Conservation (phyloP, 345 rosid genomes). For the Capsella bursapastoris region DNA sequence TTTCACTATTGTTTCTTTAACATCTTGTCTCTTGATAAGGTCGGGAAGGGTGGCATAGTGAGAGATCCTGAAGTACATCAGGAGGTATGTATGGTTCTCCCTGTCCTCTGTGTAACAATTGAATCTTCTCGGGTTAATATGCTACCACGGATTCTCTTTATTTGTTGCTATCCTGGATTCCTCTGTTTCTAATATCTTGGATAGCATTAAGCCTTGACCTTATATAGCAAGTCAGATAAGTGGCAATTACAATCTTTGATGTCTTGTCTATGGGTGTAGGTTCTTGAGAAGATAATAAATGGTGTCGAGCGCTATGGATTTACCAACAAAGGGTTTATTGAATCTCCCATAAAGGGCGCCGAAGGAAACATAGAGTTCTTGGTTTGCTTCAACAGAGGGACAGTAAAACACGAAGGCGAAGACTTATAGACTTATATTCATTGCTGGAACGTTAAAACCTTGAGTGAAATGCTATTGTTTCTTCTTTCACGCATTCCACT, state of each 20-base stretch:
- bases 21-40: slow-evolving; percentile 50
- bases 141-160: background rate
- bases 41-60: slow-evolving; percentile 93
- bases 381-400: slow-evolving; percentile 60
- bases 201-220: background rate
- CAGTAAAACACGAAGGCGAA: slow-evolving; percentile 40
- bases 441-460: slow-evolving; percentile 11
- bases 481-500: slow-evolving; percentile 30
- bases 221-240: background rate
- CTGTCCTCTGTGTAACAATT: slow-evolving; percentile 4
- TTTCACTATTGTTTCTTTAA: background rate
- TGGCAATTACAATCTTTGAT: slow-evolving; percentile 1
- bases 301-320: slow-evolving; percentile 83
- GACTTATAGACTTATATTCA: slow-evolving; percentile 18
- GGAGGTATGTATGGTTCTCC: slow-evolving; percentile 57
- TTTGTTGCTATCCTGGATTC: background rate
- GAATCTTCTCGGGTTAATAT: background rate
- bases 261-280: slow-evolving; percentile 52
- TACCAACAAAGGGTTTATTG: slow-evolving; percentile 74
- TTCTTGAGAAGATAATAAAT: slow-evolving; percentile 72
- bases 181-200: background rate
- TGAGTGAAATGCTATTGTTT: slow-evolving; percentile 1
- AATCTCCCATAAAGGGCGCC: slow-evolving; percentile 91
- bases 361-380: slow-evolving; percentile 94
- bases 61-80: slow-evolving; percentile 89